Evolutionary conservation across 1,139 yeast genomes (phyloP).

Genomic region (Magnusiomyces suaveolens): DNA sequence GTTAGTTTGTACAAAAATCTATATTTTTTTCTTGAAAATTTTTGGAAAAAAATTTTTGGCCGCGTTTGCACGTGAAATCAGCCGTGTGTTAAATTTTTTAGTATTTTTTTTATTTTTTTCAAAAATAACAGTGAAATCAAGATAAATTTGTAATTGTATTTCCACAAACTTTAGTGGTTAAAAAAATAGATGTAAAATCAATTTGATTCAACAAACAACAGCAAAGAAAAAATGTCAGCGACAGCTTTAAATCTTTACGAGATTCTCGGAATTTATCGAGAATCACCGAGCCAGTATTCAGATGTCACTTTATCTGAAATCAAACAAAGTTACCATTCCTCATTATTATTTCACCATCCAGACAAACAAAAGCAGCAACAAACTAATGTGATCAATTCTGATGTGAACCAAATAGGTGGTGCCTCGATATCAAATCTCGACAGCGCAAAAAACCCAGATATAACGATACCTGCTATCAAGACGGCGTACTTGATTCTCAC

Average conservation of each 20-base stretch:
- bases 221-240: not conserved
- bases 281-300: conserved; percentile 12
- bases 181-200: too few species aligned
- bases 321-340: conserved; percentile 50
- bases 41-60: not conserved
- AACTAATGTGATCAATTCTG: conserved; percentile 1
- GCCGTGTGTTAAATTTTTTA: not conserved
- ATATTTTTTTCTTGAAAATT: too few species aligned
- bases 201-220: not conserved
- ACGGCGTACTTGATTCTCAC: conserved; percentile 51
- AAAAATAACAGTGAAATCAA: too few species aligned
- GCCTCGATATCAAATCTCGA: conserved; percentile 21
- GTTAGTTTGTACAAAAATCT: too few species aligned
- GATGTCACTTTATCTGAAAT: conserved; percentile 38
- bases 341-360: conserved; percentile 61
- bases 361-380: conserved; percentile 43
- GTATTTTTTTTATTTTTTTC: not conserved
- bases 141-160: too few species aligned
- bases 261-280: conserved; percentile 39
- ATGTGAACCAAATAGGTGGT: not conserved
- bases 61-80: not conserved
- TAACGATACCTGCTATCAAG: conserved; percentile 34
- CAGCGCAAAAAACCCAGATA: not conserved
- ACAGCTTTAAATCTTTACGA: conserved; percentile 36
- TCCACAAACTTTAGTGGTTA: too few species aligned